phyloP scores from a whole-genome alignment of 2,329 filamentous ascomycete species.

The Penicillium paneum region DNA sequence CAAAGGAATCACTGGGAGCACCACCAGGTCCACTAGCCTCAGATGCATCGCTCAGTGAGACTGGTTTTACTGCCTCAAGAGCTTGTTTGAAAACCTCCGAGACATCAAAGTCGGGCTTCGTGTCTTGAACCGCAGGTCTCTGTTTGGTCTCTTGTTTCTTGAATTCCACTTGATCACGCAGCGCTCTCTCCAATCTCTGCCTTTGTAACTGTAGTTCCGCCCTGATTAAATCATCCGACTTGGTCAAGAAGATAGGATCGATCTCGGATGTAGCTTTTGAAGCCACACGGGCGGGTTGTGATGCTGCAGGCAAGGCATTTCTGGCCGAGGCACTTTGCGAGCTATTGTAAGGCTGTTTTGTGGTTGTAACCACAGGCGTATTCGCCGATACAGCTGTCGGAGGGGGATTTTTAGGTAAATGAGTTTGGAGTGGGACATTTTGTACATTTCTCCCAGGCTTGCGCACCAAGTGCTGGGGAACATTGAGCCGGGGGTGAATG shows the following conservation, averaged over 20 bases:
- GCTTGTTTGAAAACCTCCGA: slow-evolving; percentile 70
- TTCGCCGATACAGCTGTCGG: slow-evolving; percentile 11
- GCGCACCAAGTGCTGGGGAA: slow-evolving; percentile 53
- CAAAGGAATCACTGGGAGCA: slow-evolving; percentile 71
- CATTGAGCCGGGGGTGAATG: slow-evolving; percentile 58
- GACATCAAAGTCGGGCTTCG: slow-evolving; percentile 65
- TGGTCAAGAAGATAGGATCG: slow-evolving; percentile 78
- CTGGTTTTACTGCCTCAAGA: slow-evolving; percentile 66
- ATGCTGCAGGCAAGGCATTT: slow-evolving; percentile 24
- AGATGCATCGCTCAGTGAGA: slow-evolving; percentile 54
- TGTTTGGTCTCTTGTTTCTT: slow-evolving; percentile 50
- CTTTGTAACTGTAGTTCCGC: slow-evolving; percentile 78
- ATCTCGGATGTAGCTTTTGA: slow-evolving; percentile 62
- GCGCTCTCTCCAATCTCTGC: slow-evolving; percentile 70
- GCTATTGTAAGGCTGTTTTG: slow-evolving; percentile 20
- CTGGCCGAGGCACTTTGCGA: slow-evolving; percentile 17
- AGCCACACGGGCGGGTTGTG: slow-evolving; percentile 38
- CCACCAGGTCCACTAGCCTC: slow-evolving; percentile 59
- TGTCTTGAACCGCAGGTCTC: slow-evolving; percentile 51
- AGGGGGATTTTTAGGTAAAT: slow-evolving; percentile 24
- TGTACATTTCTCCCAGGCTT: slow-evolving; percentile 37
- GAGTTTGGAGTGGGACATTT: slow-evolving; percentile 30
- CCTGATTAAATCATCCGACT: slow-evolving; percentile 78
- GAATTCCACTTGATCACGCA: slow-evolving; percentile 75
- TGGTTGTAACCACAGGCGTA: slow-evolving; percentile 1